Percentiles rank a stretch among this genome's conserved stretches.
Evolutionary conservation across 305 asterid species (phyloP).

Genomic region (Caryopteris hybrid): DNA sequence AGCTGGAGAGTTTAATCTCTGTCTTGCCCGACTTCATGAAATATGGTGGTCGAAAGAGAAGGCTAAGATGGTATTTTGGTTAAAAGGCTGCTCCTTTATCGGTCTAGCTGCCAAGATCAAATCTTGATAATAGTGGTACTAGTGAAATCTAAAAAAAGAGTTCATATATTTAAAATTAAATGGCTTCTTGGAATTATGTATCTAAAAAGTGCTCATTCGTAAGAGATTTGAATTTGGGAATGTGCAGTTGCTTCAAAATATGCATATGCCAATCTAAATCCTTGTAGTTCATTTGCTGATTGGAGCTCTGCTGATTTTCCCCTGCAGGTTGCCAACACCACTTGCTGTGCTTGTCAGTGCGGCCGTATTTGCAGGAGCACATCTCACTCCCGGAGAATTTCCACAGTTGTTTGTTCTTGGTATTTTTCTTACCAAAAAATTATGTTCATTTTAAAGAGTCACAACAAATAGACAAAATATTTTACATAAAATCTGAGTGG

Average conservation of each 20-base stretch:
- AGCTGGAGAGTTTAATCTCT: neutral
- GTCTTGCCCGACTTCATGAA: neutral
- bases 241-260: neutral
- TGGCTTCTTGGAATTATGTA: neutral
- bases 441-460: neutral
- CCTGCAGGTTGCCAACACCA: slow-evolving; percentile 91
- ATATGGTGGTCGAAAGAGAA: neutral
- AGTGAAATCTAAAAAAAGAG: too few species aligned
- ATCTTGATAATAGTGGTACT: neutral
- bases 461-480: neutral
- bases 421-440: slow-evolving; percentile 26
- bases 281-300: neutral
- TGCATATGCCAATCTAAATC: neutral
- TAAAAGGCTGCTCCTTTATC: neutral
- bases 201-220: neutral
- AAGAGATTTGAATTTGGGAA: neutral
- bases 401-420: slow-evolving; percentile 94
- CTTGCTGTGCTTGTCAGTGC: slow-evolving; percentile 74
- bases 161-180: neutral
- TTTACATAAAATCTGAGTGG: neutral
- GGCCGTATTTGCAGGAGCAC: slow-evolving; percentile 81
- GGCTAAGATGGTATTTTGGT: neutral
- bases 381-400: slow-evolving; percentile 88
- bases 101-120: neutral
- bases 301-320: slow-evolving; percentile 9